Percentiles rank a stretch among this genome's conserved stretches.
phyloP scores from a whole-genome alignment of 2,329 filamentous ascomycete genomes.

The Phaeosphaeriaceae sp. region DNA sequence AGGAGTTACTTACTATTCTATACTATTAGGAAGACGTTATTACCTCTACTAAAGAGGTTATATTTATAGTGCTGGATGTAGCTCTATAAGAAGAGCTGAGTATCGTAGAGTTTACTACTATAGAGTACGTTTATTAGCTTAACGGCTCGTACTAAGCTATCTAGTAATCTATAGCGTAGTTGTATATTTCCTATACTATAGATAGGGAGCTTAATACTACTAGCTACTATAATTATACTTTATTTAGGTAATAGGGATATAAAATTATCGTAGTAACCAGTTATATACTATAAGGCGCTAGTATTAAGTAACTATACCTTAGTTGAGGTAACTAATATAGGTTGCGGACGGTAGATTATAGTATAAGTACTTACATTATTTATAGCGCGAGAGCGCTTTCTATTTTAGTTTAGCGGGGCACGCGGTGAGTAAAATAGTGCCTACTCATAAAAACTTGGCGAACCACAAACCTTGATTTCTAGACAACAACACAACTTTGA shows the following conservation, averaged over 20 bases:
- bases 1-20: background rate
- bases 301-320: conserved; percentile 12
- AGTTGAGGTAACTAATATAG: background rate
- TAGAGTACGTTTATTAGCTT: conserved; percentile 15
- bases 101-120: conserved; percentile 10
- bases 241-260: background rate
- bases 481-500: too few species aligned
- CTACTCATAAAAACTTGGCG: too few species aligned
- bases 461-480: too few species aligned
- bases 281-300: conserved; percentile 13
- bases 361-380: conserved; percentile 10
- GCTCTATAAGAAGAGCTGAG: conserved; percentile 5
- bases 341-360: background rate
- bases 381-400: too few species aligned
- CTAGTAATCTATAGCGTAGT: conserved; percentile 3
- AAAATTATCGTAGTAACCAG: conserved; percentile 10
- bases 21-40: conserved; percentile 6
- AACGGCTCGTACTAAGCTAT: conserved; percentile 1
- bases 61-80: background rate
- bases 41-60: background rate
- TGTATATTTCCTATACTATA: conserved; percentile 4
- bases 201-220: conserved; percentile 10
- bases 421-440: too few species aligned
- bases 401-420: too few species aligned
- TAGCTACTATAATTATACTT: conserved; percentile 6